Evolutionary conservation across 1,284 basidiomycete genomes (phyloP), one percentile per base, ranked within the genome.

Genomic region (Trichosporon ovoides): DNA sequence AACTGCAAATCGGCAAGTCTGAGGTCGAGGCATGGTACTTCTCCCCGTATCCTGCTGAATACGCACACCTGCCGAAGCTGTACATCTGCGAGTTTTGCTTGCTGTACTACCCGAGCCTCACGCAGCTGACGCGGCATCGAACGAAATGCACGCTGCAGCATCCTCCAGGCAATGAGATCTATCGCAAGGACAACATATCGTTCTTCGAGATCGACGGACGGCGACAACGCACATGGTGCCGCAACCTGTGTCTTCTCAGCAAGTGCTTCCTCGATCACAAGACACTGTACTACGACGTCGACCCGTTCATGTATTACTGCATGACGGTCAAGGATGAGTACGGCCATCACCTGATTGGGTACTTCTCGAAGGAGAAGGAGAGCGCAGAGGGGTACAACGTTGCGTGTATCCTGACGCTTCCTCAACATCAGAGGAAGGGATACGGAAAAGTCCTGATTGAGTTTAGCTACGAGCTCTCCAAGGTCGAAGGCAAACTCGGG

Each of bases 261-360:
- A 99, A 99, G 79, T 96, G 92, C 75, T 99, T 99, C 79, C 85
- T 99, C 66, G 96, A 99, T 75, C 96, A 99, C 80, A 99, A 99
- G 82, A 98, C 96, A 28, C 82, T 99, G 66, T 98, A 98, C 80
- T 99, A 98, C 80, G 96, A 99, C 79, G 96, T 98, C 67, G 98
- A 97, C 61, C 96, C 96, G 4, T 99, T 99, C 81, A 83, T 99
- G 33, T 99, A 98, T 79, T 99, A 99, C 77, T 91, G 98, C 68
- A 92, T 97, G 80, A 90, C 94, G 3, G 90, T 97, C 75, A 83
- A 85, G 58, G 91, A 97, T 78, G 89, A 92, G 43, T 78, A 83
- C 40, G 96, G 95, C 7, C 89, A 91, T 24, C 88, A 90, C 51
- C 98, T 98, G 72, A 89, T 99, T 50, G 96, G 96, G 12, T 99